Percentiles rank a stretch among this genome's conserved stretches.
These are phyloP conservation scores for Esteya vermicola DNA, from an alignment of 2,329 filamentous ascomycete genomes.

Conservation along the genomic window DNA sequence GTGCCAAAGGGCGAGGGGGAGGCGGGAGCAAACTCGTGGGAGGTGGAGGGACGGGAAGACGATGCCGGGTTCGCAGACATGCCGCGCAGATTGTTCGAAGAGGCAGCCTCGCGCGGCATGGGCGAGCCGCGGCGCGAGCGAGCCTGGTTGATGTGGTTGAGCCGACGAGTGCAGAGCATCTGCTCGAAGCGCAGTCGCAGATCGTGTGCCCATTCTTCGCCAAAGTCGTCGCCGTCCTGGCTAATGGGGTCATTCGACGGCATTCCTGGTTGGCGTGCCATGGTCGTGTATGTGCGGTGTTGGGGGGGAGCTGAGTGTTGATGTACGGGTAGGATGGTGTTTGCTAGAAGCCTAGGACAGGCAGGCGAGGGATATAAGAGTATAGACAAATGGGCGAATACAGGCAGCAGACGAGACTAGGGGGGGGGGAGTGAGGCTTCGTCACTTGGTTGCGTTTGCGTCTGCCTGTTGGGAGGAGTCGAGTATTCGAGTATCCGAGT, in stretches of 20 bases:
- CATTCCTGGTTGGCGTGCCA: slow-evolving; percentile 15
- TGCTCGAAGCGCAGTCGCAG: slow-evolving; percentile 77
- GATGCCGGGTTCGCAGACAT: slow-evolving; percentile 18
- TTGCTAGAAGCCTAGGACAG: too few relatives aligned
- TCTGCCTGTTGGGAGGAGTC: too few relatives aligned
- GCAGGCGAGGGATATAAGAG: too few relatives aligned
- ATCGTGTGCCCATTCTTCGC: slow-evolving; percentile 64
- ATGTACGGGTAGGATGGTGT: too few relatives aligned
- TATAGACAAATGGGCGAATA: too few relatives aligned
- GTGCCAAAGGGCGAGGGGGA: not conserved
- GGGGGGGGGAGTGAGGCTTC: too few relatives aligned
- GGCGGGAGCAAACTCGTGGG: slow-evolving; percentile 18
- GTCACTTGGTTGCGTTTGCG: too few relatives aligned
- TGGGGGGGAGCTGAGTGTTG: too few relatives aligned
- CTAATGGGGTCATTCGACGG: too few relatives aligned
- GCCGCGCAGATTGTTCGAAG: slow-evolving; percentile 32
- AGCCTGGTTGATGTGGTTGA: slow-evolving; percentile 66
- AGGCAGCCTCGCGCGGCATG: slow-evolving; percentile 33
- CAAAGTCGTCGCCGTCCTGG: slow-evolving; percentile 29
- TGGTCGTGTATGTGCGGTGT: slow-evolving; percentile 13
- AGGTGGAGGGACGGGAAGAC: slow-evolving; percentile 28
- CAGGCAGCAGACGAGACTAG: too few relatives aligned
- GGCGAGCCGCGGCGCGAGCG: slow-evolving; percentile 45
- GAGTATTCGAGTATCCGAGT: too few relatives aligned
- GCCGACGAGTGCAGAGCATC: slow-evolving; percentile 69